phyloP scores from a whole-genome alignment of 2,329 filamentous ascomycete genomes.

The Botrytis squamosa region DNA sequence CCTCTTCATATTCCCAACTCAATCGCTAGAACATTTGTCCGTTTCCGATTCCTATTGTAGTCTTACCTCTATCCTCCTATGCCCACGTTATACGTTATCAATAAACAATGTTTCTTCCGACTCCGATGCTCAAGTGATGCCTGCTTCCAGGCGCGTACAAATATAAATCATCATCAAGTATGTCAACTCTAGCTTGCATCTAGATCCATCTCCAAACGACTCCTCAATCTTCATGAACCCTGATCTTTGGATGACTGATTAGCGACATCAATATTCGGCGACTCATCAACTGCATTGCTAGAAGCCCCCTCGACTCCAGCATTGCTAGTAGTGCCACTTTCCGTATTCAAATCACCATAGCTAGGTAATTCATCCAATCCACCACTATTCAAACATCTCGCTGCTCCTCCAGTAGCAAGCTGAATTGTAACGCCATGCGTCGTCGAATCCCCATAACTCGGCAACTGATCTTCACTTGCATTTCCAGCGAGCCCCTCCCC shows the following conservation, averaged over 20 bases:
- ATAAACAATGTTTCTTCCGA: background rate
- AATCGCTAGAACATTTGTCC: background rate
- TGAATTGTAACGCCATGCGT: background rate
- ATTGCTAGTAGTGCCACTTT: background rate
- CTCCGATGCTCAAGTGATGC: background rate
- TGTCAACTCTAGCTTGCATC: background rate
- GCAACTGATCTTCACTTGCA: background rate
- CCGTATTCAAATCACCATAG: background rate
- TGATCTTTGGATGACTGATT: background rate
- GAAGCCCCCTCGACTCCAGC: background rate
- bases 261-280: background rate
- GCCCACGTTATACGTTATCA: background rate
- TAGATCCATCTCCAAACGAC: background rate
- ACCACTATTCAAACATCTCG: background rate
- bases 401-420: background rate
- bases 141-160: too few species aligned
- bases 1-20: background rate
- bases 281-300: background rate
- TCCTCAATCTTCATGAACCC: background rate
- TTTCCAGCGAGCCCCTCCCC: background rate
- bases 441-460: constrained; percentile 4
- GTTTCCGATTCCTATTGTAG: background rate
- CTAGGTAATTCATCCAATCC: constrained; percentile 1
- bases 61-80: background rate
- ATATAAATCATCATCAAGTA: background rate